Evolutionary conservation across 2,329 filamentous ascomycete genomes (phyloP).

Genomic region (Diaporthe sp.): DNA sequence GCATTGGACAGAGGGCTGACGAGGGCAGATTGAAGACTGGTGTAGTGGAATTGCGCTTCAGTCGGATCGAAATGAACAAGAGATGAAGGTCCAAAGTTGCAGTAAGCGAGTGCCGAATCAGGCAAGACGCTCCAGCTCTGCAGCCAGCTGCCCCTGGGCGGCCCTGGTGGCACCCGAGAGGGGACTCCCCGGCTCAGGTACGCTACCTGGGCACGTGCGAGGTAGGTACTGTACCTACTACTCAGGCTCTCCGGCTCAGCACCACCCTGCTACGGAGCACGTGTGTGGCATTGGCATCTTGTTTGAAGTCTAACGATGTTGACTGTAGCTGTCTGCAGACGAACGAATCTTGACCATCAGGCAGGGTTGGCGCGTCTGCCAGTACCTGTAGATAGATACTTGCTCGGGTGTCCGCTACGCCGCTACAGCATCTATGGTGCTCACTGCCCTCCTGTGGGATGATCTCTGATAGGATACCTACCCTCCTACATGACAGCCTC

Average conservation of each 20-base stretch:
- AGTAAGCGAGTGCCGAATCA: conserved; percentile 19
- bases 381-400: too few relatives aligned
- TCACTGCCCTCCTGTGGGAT: too few relatives aligned
- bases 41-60: conserved; percentile 16
- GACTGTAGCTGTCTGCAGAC: not conserved
- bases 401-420: too few relatives aligned
- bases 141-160: conserved; percentile 8
- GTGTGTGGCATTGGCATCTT: not conserved
- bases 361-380: not conserved
- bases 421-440: too few relatives aligned
- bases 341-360: not conserved
- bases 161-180: not conserved
- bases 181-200: not conserved
- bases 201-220: too few relatives aligned
- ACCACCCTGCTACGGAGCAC: not conserved
- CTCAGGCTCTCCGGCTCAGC: not conserved
- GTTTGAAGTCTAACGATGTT: not conserved
- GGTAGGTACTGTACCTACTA: too few relatives aligned
- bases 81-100: conserved; percentile 26
- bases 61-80: conserved; percentile 25
- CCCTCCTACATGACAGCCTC: too few relatives aligned
- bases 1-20: conserved; percentile 3
- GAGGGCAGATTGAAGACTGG: conserved; percentile 15
- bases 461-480: too few relatives aligned
- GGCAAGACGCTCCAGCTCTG: conserved; percentile 18